Base-by-base conservation (phyloP, 495 filamentous ascomycete species). In the Saxispiralis lemnorum region DNA sequence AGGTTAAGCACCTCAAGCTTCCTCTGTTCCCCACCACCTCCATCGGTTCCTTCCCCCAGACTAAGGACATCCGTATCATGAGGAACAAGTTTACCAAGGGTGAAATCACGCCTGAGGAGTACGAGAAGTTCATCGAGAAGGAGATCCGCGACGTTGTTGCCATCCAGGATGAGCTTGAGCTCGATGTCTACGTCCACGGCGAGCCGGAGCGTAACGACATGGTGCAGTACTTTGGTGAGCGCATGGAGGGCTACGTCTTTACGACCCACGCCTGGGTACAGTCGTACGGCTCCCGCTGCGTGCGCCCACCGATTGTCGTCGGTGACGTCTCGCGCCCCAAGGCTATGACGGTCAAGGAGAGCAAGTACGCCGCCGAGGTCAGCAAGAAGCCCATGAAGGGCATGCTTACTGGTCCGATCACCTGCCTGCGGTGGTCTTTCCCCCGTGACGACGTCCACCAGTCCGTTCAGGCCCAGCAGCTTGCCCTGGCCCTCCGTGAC, bases 161-260 rank as follows among this genome's bases (percentile, higher is more conserved):
- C 70, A 81, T 96, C 66, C 89, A 97, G 71, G 87, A 96, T 55
- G 88, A 93, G 68, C 87, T 97, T 52, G 83, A 73, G 59, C 78
- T 97, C 16, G 89, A 96, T 57, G 92, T 97, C 58, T 79, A 81
- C 59, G 89, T 97, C 47, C 89, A 97, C 69, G 89, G 89, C 59
- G 89, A 97, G 72, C 88, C 89, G 39, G 89, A 97, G 73, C 84
- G 89, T 64, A 96, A 96, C 67, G 89, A 97, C 77, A 97, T 97
- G 89, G 89, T 97, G 33, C 89, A 97, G 66, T 97, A 95, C 77
- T 97, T 97, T 58, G 89, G 89, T 63, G 89, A 97, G 75, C 79
- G 86, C 52, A 73, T 97, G 36, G 76, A 84, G 50, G 89, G 89
- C 60, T 97, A 96, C 65, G 85, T 85, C 58, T 97, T 97, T 76